Evolutionary conservation across 257 asterid species (phyloP).

Genomic region (Primulina eburnea): DNA sequence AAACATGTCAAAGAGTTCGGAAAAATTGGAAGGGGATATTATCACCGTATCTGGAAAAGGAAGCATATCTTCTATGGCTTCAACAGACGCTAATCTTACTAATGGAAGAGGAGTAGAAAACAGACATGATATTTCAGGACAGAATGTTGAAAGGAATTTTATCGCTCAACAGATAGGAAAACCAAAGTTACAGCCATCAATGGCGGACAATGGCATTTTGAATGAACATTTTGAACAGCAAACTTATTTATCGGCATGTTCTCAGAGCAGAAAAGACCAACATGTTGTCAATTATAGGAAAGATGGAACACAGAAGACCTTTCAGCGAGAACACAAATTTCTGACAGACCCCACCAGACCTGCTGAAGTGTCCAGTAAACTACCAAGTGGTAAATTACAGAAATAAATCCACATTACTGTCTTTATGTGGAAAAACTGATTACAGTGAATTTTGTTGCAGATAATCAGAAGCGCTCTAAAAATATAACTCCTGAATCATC

Average conservation of each 20-base stretch:
- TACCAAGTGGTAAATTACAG: conserved; percentile 39
- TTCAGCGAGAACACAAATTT: conserved; percentile 32
- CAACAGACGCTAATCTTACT: conserved; percentile 33
- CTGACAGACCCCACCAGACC: conserved; percentile 31
- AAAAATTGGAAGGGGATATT: conserved; percentile 40
- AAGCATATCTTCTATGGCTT: conserved; percentile 37
- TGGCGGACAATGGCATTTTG: conserved; percentile 23
- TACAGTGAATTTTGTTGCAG: conserved; percentile 27
- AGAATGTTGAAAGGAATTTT: conserved; percentile 31
- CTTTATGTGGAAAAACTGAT: conserved; percentile 6
- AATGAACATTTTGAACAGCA: conserved; percentile 21
- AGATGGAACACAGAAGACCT: conserved; percentile 31
- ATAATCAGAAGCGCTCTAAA: neutral
- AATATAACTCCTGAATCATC: conserved; percentile 1
- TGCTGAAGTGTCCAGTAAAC: conserved; percentile 38
- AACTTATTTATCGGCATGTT: conserved; percentile 28
- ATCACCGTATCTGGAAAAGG: conserved; percentile 35
- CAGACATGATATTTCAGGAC: conserved; percentile 31
- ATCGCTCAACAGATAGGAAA: conserved; percentile 32
- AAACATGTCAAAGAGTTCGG: conserved; percentile 37
- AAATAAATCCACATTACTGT: conserved; percentile 16
- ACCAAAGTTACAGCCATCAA: conserved; percentile 35
- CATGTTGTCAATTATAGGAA: conserved; percentile 28
- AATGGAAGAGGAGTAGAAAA: conserved; percentile 28
- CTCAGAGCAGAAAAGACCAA: conserved; percentile 29